These are phyloP conservation scores for Aspergillus pseudoterreus DNA, from an alignment of 2,329 filamentous ascomycete species.

Conservation along the genomic window DNA sequence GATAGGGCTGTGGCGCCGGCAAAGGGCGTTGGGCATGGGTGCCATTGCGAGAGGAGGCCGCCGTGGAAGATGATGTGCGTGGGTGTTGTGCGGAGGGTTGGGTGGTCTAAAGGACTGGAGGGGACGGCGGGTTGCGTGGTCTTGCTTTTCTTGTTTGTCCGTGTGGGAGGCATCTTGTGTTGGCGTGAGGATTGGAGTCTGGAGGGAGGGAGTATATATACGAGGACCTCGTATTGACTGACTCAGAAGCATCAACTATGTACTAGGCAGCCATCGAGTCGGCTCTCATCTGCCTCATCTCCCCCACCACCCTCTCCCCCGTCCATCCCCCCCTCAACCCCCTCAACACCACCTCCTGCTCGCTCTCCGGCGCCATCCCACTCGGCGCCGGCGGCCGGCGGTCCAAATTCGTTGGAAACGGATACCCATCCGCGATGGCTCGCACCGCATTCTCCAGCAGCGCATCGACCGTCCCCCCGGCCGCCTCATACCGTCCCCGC, in stretches of 20 bases:
- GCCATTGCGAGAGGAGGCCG: slow-evolving; percentile 12
- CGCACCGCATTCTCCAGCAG: slow-evolving; percentile 47
- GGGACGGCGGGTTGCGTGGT: neutral
- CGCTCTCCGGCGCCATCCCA: slow-evolving; percentile 59
- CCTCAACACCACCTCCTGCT: slow-evolving; percentile 51
- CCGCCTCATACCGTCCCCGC: slow-evolving; percentile 46
- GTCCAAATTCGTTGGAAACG: slow-evolving; percentile 62
- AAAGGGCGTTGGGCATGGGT: slow-evolving; percentile 4
- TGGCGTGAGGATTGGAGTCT: no score
- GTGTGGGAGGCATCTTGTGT: no score
- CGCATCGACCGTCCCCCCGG: slow-evolving; percentile 26
- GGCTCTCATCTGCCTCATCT: slow-evolving; percentile 36
- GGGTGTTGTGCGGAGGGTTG: slow-evolving; percentile 3
- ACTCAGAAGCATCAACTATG: no score
- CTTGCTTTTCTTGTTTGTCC: no score
- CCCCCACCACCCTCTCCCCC: slow-evolving; percentile 38
- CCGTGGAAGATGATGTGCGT: slow-evolving; percentile 12
- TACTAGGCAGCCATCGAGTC: slow-evolving; percentile 21
- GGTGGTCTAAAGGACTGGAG: neutral
- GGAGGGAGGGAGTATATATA: no score
- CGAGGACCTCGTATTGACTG: no score
- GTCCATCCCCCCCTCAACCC: slow-evolving; percentile 44
- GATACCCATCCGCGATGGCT: slow-evolving; percentile 56
- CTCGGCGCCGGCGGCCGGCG: slow-evolving; percentile 52
- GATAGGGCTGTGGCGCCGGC: slow-evolving; percentile 3